Conservation (phyloP, 768 basidiomycete genomes). For the Cubamyces lactineus region DNA sequence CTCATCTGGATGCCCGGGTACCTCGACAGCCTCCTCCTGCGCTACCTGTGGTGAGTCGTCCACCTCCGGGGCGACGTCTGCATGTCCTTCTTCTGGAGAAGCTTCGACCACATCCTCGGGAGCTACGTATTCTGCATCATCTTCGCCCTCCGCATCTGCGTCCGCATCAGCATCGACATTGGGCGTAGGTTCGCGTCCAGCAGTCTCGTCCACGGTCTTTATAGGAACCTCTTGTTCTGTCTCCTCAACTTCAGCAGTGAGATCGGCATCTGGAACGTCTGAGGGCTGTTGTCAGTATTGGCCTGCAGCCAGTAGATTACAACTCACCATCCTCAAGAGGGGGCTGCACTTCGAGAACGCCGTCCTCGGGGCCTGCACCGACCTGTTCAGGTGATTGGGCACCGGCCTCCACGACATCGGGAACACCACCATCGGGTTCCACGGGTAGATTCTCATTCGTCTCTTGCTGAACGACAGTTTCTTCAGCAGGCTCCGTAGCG, state of each 20-base stretch:
- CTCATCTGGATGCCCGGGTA: neutral
- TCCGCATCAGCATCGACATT: slow-evolving; percentile 2
- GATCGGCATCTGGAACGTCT: too few species aligned
- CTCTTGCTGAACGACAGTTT: neutral
- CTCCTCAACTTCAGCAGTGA: too few species aligned
- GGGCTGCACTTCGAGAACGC: too few species aligned
- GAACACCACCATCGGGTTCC: neutral
- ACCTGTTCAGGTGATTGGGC: neutral
- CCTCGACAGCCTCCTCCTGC: neutral
- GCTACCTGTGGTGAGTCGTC: neutral
- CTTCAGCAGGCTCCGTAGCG: neutral
- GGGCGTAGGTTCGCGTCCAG: neutral
- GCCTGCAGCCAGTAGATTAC: too few species aligned
- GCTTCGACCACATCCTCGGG: neutral
- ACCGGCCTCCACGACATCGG: neutral
- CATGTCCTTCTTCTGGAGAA: neutral
- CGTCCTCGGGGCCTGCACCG: neutral
- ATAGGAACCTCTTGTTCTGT: too few species aligned
- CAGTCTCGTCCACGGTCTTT: neutral
- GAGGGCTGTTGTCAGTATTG: too few species aligned
- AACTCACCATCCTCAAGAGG: too few species aligned
- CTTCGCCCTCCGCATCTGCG: slow-evolving; percentile 27
- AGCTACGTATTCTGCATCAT: slow-evolving; percentile 23
- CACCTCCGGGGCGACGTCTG: neutral
- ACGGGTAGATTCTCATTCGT: neutral